These are phyloP conservation scores for Ceratobasidium papillatum DNA, from an alignment of 1,284 basidiomycete species.

Conservation along the genomic window DNA sequence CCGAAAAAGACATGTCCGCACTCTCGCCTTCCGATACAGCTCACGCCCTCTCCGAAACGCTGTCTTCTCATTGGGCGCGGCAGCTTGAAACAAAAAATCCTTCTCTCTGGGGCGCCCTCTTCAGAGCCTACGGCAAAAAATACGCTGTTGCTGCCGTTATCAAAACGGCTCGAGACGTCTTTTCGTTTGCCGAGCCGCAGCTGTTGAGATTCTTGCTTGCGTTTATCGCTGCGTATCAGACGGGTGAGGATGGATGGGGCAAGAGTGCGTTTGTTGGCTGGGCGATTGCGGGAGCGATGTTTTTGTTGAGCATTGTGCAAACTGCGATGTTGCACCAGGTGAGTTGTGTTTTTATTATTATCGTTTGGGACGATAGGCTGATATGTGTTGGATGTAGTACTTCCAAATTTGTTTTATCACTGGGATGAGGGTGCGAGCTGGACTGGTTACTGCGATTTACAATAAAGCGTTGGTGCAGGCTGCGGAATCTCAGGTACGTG, in stretches of 20 bases:
- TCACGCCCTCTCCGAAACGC: constrained; percentile 68
- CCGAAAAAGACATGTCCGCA: constrained; percentile 78
- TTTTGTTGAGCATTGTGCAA: constrained; percentile 76
- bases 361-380: neutral
- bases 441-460: constrained; percentile 87
- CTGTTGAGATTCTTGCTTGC: constrained; percentile 81
- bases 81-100: constrained; percentile 51
- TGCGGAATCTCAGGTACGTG: constrained; percentile 72
- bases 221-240: constrained; percentile 83
- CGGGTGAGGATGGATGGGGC: constrained; percentile 42
- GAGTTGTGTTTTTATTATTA: constrained; percentile 43
- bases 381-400: constrained; percentile 59
- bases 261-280: constrained; percentile 66
- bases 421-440: constrained; percentile 91
- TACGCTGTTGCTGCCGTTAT: constrained; percentile 73
- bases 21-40: constrained; percentile 77
- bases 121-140: constrained; percentile 79
- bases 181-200: constrained; percentile 90
- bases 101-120: constrained; percentile 76
- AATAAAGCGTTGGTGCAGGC: constrained; percentile 86
- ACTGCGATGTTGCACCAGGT: constrained; percentile 89
- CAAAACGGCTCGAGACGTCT: constrained; percentile 80
- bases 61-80: constrained; percentile 60
- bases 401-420: constrained; percentile 84
- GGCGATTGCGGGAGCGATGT: constrained; percentile 81